phyloP scores from a whole-genome alignment of 2,329 filamentous ascomycete species.

The Aureobasidium sp. region DNA sequence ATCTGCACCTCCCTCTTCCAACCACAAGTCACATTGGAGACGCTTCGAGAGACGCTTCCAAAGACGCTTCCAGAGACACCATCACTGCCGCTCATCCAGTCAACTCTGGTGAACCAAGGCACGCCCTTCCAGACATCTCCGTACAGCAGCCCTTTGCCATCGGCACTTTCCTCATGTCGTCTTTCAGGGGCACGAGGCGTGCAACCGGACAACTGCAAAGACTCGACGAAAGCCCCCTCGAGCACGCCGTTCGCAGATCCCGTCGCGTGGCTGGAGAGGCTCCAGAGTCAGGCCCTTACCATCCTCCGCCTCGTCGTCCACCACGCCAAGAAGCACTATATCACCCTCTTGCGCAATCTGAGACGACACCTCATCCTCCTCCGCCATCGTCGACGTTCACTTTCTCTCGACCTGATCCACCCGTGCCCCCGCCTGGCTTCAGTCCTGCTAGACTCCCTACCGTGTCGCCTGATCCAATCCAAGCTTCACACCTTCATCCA shows the following conservation, averaged over 20 bases:
- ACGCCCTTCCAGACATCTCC: not conserved
- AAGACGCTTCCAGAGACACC: not conserved
- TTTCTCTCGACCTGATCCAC: not conserved
- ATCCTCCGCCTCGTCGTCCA: slow-evolving; percentile 1
- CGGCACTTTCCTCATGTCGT: slow-evolving; percentile 4
- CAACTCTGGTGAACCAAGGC: not conserved
- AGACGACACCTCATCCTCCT: not conserved
- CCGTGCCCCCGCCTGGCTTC: slow-evolving; percentile 6
- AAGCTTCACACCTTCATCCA: not conserved
- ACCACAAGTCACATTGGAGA: not conserved
- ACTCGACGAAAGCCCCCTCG: not conserved
- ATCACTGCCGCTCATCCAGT: not conserved
- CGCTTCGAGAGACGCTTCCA: not conserved
- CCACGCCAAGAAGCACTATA: not conserved
- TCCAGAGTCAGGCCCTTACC: not conserved
- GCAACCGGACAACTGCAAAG: not conserved
- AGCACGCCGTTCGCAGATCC: not conserved
- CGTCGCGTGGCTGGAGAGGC: slow-evolving; percentile 7
- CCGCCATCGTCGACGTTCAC: slow-evolving; percentile 8
- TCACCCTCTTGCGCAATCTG: not conserved
- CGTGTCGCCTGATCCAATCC: not conserved
- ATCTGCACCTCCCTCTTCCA: not conserved
- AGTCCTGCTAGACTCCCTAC: not conserved
- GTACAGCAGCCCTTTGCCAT: not conserved
- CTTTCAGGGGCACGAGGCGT: not conserved